phyloP scores from a whole-genome alignment of 2,329 filamentous ascomycete species.

The Colletotrichum somersetense region DNA sequence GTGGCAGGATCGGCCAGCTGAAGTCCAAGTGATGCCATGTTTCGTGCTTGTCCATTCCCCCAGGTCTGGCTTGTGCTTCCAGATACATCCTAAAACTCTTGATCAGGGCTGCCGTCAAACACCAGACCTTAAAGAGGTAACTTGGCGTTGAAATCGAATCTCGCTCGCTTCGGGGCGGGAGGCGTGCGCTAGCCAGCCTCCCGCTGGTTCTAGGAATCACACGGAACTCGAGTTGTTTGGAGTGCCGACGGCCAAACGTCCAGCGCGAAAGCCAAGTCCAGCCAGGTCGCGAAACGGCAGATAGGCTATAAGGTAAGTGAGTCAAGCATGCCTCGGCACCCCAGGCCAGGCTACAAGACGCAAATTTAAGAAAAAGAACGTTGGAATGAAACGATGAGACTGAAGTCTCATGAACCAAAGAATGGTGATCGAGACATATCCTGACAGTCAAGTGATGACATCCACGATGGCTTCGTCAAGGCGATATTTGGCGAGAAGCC shows the following conservation, averaged over 20 bases:
- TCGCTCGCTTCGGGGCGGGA: constrained; percentile 19
- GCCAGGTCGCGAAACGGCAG: constrained; percentile 19
- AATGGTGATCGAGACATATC: neutral
- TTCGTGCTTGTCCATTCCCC: neutral
- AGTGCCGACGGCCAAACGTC: constrained; percentile 27
- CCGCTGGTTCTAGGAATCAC: neutral
- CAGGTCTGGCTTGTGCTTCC: constrained; percentile 12
- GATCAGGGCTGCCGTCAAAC: constrained; percentile 2
- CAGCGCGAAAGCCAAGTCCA: constrained; percentile 28
- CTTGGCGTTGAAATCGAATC: neutral
- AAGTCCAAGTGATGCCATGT: constrained; percentile 1
- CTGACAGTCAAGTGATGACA: constrained; percentile 13
- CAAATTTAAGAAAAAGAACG: constrained; percentile 10
- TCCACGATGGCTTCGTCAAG: constrained; percentile 5
- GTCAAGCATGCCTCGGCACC: neutral
- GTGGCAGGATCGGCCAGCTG: neutral
- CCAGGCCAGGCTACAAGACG: constrained; percentile 7
- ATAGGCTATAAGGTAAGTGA: constrained; percentile 3
- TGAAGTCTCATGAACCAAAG: neutral
- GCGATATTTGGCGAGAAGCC: constrained; percentile 12
- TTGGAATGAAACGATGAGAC: neutral
- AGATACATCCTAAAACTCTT: neutral
- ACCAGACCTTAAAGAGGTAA: constrained; percentile 16
- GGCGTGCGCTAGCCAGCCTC: constrained; percentile 10
- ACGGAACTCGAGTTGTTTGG: constrained; percentile 10